Evolutionary conservation across 169 alveolate species (phyloP).

Genomic region (Plasmodium sp.): DNA sequence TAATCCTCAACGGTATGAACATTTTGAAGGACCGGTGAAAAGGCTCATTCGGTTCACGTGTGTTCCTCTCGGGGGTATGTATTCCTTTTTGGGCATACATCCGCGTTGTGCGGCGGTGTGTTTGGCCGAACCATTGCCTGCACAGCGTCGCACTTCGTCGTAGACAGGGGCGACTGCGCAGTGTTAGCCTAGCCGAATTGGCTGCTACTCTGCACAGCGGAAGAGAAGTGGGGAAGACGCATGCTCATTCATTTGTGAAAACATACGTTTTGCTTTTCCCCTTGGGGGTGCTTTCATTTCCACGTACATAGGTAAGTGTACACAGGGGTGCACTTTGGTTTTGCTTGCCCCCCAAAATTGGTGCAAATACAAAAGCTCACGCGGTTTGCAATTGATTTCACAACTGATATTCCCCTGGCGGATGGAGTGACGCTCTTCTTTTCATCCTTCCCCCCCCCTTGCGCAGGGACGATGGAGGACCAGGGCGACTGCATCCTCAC

Average conservation of each 20-base stretch:
- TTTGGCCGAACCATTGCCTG: neutral
- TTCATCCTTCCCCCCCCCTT: neutral
- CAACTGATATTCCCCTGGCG: neutral
- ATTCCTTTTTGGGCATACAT: neutral
- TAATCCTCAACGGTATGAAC: neutral
- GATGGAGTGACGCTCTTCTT: neutral
- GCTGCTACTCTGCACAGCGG: neutral
- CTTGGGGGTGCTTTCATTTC: neutral
- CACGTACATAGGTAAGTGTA: neutral
- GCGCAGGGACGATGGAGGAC: neutral
- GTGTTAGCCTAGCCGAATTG: neutral
- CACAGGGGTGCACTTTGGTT: neutral
- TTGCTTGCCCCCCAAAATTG: neutral
- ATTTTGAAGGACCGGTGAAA: neutral
- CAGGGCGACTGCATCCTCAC: constrained; percentile 1
- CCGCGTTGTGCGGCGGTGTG: neutral
- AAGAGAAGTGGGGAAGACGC: neutral
- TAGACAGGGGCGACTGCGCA: neutral
- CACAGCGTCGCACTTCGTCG: neutral
- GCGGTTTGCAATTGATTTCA: neutral
- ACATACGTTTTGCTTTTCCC: neutral
- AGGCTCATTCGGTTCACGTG: neutral
- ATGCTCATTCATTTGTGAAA: neutral
- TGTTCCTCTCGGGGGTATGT: neutral
- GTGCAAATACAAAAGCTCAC: neutral